phyloP scores from a whole-genome alignment of 176 grass and related monocot genomes.

The Poa annua region DNA sequence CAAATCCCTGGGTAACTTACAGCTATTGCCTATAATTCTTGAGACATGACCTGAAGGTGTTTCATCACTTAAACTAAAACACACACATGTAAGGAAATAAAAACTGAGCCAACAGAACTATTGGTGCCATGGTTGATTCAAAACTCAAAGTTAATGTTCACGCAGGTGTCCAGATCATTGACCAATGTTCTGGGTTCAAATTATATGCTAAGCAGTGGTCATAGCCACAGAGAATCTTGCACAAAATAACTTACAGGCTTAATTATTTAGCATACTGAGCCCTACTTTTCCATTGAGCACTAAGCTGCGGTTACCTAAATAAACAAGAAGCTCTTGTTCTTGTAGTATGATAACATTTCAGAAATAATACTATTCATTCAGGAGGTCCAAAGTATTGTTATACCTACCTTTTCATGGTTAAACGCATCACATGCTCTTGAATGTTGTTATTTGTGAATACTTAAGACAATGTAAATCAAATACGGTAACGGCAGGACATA shows the following conservation, averaged over 20 bases:
- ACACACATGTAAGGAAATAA: background rate
- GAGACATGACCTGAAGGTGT: constrained; percentile 16
- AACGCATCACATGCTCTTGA: constrained; percentile 16
- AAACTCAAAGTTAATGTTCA: constrained; percentile 21
- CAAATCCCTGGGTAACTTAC: constrained; percentile 29
- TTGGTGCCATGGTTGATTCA: constrained; percentile 11
- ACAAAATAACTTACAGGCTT: background rate
- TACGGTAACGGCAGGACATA: constrained; percentile 42
- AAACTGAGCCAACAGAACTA: constrained; percentile 12
- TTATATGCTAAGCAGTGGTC: constrained; percentile 12
- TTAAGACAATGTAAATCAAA: constrained; percentile 33
- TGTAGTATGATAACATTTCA: constrained; percentile 7
- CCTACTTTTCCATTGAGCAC: constrained; percentile 13
- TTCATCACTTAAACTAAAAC: constrained; percentile 1
- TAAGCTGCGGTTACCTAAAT: constrained; percentile 19
- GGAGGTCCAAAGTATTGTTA: constrained; percentile 13
- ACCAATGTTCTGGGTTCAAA: constrained; percentile 16
- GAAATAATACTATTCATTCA: constrained; percentile 11
- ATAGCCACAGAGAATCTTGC: background rate
- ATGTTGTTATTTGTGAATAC: background rate
- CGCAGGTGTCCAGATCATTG: background rate
- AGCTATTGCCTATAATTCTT: background rate
- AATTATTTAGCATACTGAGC: background rate
- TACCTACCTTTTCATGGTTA: constrained; percentile 20
- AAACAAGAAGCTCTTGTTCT: background rate